Base-by-base conservation (phyloP, 2,329 filamentous ascomycete genomes). In the Verticillium tricorpus region DNA sequence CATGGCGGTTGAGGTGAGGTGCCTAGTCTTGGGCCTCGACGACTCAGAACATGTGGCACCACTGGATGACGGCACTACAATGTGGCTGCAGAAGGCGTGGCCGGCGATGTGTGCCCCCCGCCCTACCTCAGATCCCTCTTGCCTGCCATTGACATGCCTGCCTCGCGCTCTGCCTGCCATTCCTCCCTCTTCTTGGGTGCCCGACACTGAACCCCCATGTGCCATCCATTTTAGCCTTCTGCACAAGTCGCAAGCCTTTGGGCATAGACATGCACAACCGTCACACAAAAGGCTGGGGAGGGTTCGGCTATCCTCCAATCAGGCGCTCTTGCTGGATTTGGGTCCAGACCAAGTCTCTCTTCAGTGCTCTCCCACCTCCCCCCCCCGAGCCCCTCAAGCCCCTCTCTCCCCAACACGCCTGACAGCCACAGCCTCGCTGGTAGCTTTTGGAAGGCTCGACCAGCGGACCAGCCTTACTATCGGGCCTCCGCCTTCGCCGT, bases 1-100 rank as follows among this genome's bases (percentile, higher is more conserved):
- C 28, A 28, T 50, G 45, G 45, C 19, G 11, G n/a, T n/a, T 25
- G n/a, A 50, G n/a, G 19, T 50, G n/a, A 50, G 45, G 45, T 50
- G 19, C 45, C 45, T 25, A 50, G 45, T n/a, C 37, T 58, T 25
- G 56, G 37, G 35, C 25, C 35, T 39, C 58, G 40, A 35, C 34
- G 28, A 22, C 39, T 45, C 25, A 31, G 58, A 19, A 65, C 60
- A 65, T 63, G 64, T 66, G 65, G 65, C 64, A 65, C 65, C 65
- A 66, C 60, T 66, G 31, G 52, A 60, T 15, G 63, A 34, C 56
- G 31, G 28, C 52, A 59, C 54, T 39, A 32, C 56, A 57, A 57
- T 57, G 56, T 60, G 61, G 64, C 62, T 65, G 64, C 63, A 65
- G 58, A 39, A 58, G n/a, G 45, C 45, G 19, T 50, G 45, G 45